Evolutionary conservation across 768 basidiomycete genomes (phyloP).

Genomic region (Russula abietina): DNA sequence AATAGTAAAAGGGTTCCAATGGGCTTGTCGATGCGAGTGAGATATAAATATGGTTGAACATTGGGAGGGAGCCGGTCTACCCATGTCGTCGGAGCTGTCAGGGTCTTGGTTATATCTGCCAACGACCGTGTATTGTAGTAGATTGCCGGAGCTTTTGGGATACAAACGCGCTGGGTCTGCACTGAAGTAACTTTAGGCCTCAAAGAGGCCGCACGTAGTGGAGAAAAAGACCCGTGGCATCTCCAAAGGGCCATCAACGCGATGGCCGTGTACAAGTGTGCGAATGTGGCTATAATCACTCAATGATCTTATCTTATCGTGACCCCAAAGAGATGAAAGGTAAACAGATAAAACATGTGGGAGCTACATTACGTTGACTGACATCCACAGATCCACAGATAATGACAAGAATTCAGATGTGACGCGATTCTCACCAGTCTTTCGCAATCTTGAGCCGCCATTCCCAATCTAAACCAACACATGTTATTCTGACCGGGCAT

Average conservation of each 20-base stretch:
- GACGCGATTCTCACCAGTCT: conserved; percentile 60
- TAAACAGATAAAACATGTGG: background rate
- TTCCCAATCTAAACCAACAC: conserved; percentile 53
- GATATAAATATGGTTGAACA: conserved; percentile 71
- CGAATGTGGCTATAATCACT: background rate
- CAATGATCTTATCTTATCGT: conserved; percentile 19
- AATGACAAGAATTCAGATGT: conserved; percentile 10
- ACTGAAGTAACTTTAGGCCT: background rate
- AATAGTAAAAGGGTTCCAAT: conserved; percentile 89
- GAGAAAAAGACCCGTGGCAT: background rate
- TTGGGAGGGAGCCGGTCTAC: conserved; percentile 55
- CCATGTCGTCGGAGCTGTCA: conserved; percentile 45
- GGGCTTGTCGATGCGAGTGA: conserved; percentile 92
- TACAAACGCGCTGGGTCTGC: background rate
- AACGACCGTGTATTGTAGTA: background rate
- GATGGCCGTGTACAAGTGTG: background rate
- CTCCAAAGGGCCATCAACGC: conserved; percentile 4
- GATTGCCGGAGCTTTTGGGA: background rate
- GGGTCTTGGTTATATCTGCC: background rate
- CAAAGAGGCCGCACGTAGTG: background rate
- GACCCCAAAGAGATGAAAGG: background rate
- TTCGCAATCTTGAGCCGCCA: conserved; percentile 91
- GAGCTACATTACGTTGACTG: conserved; percentile 9
- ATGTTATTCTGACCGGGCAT: background rate
- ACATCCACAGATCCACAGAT: conserved; percentile 27